Conservation (phyloP, 495 filamentous ascomycete species). For the Halenospora varia region DNA sequence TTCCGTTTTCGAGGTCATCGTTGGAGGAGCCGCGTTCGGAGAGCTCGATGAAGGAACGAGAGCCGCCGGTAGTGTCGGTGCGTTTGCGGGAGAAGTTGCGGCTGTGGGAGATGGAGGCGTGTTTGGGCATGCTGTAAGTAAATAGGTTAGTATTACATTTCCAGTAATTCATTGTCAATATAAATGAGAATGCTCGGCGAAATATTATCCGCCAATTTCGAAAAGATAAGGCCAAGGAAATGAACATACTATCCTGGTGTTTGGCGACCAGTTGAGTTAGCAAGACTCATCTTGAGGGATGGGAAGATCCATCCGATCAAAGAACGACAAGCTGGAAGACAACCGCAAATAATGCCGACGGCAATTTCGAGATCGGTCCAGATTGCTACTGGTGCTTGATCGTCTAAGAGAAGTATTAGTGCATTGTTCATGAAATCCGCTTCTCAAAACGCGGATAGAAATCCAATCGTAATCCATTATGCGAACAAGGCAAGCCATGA, state of each 20-base stretch:
- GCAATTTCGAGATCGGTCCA: slow-evolving; percentile 29
- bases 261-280: background rate
- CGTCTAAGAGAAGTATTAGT: background rate
- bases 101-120: background rate
- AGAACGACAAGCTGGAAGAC: slow-evolving; percentile 26
- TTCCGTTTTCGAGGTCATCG: background rate
- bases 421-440: too few relatives aligned
- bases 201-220: too few relatives aligned
- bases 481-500: too few relatives aligned
- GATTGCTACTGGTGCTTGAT: slow-evolving; percentile 8
- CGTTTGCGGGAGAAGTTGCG: background rate
- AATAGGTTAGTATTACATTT: too few relatives aligned
- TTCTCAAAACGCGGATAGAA: too few relatives aligned
- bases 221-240: too few relatives aligned
- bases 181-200: too few relatives aligned
- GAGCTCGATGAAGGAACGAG: slow-evolving; percentile 4
- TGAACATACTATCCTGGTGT: too few relatives aligned
- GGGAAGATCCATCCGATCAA: slow-evolving; percentile 16
- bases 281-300: background rate
- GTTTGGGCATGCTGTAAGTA: too few relatives aligned
- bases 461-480: too few relatives aligned
- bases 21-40: background rate
- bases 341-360: slow-evolving; percentile 31
- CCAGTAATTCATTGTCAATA: too few relatives aligned
- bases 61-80: background rate